Evolutionary conservation across 1,284 basidiomycete species (phyloP).

Genomic region (Melampsora medusae): DNA sequence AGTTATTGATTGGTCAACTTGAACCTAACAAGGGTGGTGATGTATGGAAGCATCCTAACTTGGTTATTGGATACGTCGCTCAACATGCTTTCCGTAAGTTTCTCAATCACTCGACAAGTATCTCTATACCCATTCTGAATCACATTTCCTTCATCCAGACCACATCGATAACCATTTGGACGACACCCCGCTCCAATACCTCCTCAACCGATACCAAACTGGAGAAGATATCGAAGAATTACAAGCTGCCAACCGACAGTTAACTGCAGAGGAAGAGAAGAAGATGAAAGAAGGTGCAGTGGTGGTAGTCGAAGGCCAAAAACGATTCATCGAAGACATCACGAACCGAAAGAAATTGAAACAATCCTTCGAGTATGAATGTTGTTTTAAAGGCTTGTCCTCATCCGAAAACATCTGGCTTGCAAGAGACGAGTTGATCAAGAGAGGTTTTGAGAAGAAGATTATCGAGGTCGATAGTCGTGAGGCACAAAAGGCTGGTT

Average conservation of each 20-base stretch:
- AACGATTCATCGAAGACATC: slow-evolving; percentile 91
- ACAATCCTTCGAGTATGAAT: slow-evolving; percentile 97
- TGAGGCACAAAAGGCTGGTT: slow-evolving; percentile 92
- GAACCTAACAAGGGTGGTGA: slow-evolving; percentile 94
- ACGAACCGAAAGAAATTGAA: slow-evolving; percentile 91
- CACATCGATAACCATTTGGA: slow-evolving; percentile 97
- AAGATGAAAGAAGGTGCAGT: slow-evolving; percentile 95
- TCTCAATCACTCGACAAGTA: background rate
- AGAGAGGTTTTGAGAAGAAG: slow-evolving; percentile 92
- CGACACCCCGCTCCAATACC: slow-evolving; percentile 97
- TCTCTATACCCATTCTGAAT: background rate
- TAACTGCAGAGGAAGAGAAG: slow-evolving; percentile 80
- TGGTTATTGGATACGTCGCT: slow-evolving; percentile 97
- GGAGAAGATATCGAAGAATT: slow-evolving; percentile 97
- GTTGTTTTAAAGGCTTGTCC: slow-evolving; percentile 74
- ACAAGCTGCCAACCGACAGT: slow-evolving; percentile 80
- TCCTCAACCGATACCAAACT: slow-evolving; percentile 99
- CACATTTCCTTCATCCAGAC: slow-evolving; percentile 28
- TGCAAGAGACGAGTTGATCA: slow-evolving; percentile 90
- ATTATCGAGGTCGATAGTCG: slow-evolving; percentile 90
- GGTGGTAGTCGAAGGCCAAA: slow-evolving; percentile 86
- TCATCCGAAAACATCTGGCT: slow-evolving; percentile 97
- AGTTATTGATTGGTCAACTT: slow-evolving; percentile 94
- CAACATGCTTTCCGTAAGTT: slow-evolving; percentile 91
- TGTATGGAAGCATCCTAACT: slow-evolving; percentile 98